Evolutionary conservation across 768 basidiomycete genomes (phyloP).

Genomic region (Lactarius vividus): DNA sequence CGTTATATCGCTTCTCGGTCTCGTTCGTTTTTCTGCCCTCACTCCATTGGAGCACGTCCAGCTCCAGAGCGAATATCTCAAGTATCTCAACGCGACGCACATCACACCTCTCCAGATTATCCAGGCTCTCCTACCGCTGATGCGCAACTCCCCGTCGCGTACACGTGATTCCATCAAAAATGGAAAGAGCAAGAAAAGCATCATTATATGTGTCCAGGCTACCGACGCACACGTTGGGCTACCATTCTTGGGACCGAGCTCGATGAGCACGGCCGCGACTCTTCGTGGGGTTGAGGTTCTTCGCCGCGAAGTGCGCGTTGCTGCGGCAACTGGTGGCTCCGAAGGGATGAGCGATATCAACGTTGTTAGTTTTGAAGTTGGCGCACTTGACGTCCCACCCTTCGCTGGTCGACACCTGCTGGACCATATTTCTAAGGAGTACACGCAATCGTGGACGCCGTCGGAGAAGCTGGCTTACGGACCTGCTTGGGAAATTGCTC

Average conservation of each 20-base stretch:
- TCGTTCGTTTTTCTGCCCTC: slow-evolving; percentile 40
- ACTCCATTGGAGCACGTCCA: slow-evolving; percentile 73
- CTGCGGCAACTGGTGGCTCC: slow-evolving; percentile 51
- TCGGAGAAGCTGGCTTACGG: slow-evolving; percentile 74
- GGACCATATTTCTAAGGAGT: slow-evolving; percentile 36
- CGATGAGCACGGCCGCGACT: slow-evolving; percentile 76
- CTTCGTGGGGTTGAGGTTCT: slow-evolving; percentile 70
- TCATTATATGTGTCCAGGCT: slow-evolving; percentile 74
- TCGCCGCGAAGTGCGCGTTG: slow-evolving; percentile 64
- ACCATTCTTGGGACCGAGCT: slow-evolving; percentile 60
- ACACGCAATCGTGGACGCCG: slow-evolving; percentile 69
- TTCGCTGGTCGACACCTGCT: slow-evolving; percentile 34
- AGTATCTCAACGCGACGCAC: slow-evolving; percentile 72
- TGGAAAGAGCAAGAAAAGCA: slow-evolving; percentile 39
- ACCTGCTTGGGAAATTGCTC: slow-evolving; percentile 55
- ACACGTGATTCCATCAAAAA: slow-evolving; percentile 52
- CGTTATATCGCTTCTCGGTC: slow-evolving; percentile 70
- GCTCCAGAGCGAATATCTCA: slow-evolving; percentile 58
- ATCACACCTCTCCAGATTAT: slow-evolving; percentile 74
- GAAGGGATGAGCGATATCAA: slow-evolving; percentile 65
- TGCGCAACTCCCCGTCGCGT: slow-evolving; percentile 63
- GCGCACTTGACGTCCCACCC: slow-evolving; percentile 42
- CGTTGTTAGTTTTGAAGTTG: slow-evolving; percentile 73
- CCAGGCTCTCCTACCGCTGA: slow-evolving; percentile 71
- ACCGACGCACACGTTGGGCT: slow-evolving; percentile 70